These are phyloP conservation scores for Yamadazyma sp. DNA, from an alignment of 805 yeast species.

Conservation along the genomic window DNA sequence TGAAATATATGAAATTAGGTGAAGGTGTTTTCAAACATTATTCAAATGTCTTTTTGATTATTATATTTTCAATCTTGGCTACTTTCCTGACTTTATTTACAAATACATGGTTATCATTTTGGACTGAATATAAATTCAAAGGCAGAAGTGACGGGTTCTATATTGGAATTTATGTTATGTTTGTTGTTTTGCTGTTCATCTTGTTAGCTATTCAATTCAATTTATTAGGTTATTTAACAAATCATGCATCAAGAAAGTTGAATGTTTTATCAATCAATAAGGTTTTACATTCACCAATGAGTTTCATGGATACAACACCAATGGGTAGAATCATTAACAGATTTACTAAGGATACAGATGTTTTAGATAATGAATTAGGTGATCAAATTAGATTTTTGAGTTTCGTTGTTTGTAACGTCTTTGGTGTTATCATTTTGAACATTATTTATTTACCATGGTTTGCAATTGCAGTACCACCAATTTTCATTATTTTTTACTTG, in stretches of 20 bases:
- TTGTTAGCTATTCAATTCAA: slow-evolving; percentile 42
- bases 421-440: slow-evolving; percentile 49
- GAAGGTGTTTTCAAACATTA: slow-evolving; percentile 43
- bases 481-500: slow-evolving; percentile 22
- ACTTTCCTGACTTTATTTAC: slow-evolving; percentile 57
- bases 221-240: slow-evolving; percentile 47
- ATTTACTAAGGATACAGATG: slow-evolving; percentile 85
- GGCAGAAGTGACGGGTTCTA: slow-evolving; percentile 51
- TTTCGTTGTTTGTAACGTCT: slow-evolving; percentile 49
- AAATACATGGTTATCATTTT: slow-evolving; percentile 80
- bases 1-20: slow-evolving; percentile 51
- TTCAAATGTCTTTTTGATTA: slow-evolving; percentile 20
- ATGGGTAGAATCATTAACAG: slow-evolving; percentile 83
- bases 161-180: slow-evolving; percentile 70
- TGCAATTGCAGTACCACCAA: slow-evolving; percentile 35
- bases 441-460: slow-evolving; percentile 39
- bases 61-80: slow-evolving; percentile 18
- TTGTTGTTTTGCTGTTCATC: slow-evolving; percentile 49
- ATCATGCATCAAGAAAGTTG: slow-evolving; percentile 50
- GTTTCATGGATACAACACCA: slow-evolving; percentile 81
- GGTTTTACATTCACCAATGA: slow-evolving; percentile 76
- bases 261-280: slow-evolving; percentile 59
- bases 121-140: slow-evolving; percentile 60
- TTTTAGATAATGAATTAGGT: slow-evolving; percentile 73
- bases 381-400: slow-evolving; percentile 65